A percentile compares a stretch with the other conserved stretches of the same genome.
Conservation (phyloP, 306 rosid species). For the Prunus persica region Prunus_persica_NCBIv2 NC_034016.1:8821001-8821500, state of each 20-base stretch:
- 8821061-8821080: too few species aligned
- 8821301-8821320: too few species aligned
- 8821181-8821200: background rate
- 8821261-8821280: background rate
- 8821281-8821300: too few species aligned
- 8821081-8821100: background rate
- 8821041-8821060: too few species aligned
- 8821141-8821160: background rate
- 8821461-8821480: background rate
- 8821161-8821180: background rate
- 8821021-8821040: too few species aligned
- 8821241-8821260: background rate
- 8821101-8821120: background rate
- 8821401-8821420: constrained; percentile 7
- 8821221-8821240: background rate
- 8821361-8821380: constrained; percentile 28
- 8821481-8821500: background rate
- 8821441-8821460: constrained; percentile 5
- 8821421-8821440: background rate
- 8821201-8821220: background rate
- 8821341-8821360: background rate
- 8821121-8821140: background rate
- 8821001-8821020: too few species aligned
- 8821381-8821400: constrained; percentile 33
- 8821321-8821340: background rate